Evolutionary conservation across 139 green algal genomes (phyloP), one percentile per base, ranked within the genome.

Genomic region (Chlamydomonas eustigma): DNA sequence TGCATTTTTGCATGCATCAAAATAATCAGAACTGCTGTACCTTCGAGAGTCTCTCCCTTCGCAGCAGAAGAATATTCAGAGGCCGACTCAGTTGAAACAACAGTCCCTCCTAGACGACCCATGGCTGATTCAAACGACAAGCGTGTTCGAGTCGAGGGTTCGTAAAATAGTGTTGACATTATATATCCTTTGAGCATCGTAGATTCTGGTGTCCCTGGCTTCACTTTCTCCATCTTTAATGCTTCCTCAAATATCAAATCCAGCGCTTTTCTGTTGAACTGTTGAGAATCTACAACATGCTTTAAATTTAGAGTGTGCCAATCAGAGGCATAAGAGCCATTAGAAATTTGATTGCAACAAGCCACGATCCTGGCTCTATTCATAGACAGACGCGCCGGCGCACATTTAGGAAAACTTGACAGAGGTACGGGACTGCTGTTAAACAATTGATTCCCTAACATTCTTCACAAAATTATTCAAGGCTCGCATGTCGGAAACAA

Each of bases 131-230:
- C 96, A 82, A 99, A 99, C 0, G 91, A 97, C 1, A 99, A 87
- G 4, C 96, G 84, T 5, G 96, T 99, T 39, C 96, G 91, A 4
- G 96, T 99, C 33, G 96, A 99, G 8, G 96, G 96, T 87, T 99
- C 96, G 81, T 99, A 99, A 80, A 99, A 99, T 3, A 99, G 89
- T 1, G 96, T 99, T 30, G 93, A 91, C 95, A 99, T 99, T 4
- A 98, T 85, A 72, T 90, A 90, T 31, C 94, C 95, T 22, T 94
- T 79, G 38, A 99, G 83, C 79, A 93, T 76, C 24, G 78, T 78
- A 0, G 88, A 81, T 37, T 87, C 91, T 4, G 84, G 80, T 2
- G 83, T 91, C 25, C 85, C 78, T 0, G 87, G 6, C 50, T 6
- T 12, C 22, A 73, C 24, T 37, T 83, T 71, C 71, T 94, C 90